Evolutionary conservation across 2,329 filamentous ascomycete genomes (phyloP).

Genomic region (Cladophialophora bantiana): DNA sequence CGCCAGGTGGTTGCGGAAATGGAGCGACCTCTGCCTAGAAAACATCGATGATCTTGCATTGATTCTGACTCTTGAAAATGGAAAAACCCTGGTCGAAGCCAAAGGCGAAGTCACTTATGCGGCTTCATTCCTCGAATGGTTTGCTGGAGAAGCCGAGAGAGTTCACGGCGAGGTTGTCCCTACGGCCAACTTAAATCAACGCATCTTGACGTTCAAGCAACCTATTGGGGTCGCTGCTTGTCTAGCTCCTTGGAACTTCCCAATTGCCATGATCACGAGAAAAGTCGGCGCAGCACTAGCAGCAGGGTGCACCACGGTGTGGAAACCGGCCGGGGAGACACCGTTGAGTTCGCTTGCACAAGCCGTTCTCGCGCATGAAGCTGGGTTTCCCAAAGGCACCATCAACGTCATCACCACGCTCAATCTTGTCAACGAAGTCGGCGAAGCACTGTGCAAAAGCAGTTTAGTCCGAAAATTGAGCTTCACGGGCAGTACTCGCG

Average conservation of each 20-base stretch:
- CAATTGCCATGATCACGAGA: conserved; percentile 71
- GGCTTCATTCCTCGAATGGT: conserved; percentile 60
- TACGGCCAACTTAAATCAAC: conserved; percentile 72
- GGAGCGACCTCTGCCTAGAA: conserved; percentile 71
- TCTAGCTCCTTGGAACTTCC: conserved; percentile 91
- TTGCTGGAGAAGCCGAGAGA: conserved; percentile 59
- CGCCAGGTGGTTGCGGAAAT: conserved; percentile 68
- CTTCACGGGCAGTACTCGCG: conserved; percentile 47
- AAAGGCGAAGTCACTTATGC: conserved; percentile 58
- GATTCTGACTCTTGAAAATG: conserved; percentile 67
- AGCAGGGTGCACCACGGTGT: conserved; percentile 49
- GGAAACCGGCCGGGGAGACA: conserved; percentile 49
- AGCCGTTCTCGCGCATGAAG: conserved; percentile 45
- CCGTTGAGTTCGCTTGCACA: conserved; percentile 46
- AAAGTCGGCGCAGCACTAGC: conserved; percentile 49
- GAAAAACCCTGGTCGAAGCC: conserved; percentile 62
- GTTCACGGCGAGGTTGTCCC: conserved; percentile 61
- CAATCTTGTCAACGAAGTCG: conserved; percentile 79
- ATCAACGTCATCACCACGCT: conserved; percentile 57
- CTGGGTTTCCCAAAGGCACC: conserved; percentile 47
- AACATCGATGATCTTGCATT: conserved; percentile 65
- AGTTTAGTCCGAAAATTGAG: conserved; percentile 43
- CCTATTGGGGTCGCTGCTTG: conserved; percentile 83
- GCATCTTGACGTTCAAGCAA: conserved; percentile 80
- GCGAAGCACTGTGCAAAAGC: conserved; percentile 51